These are phyloP conservation scores for Aphanomyces invadans DNA, from an alignment of 352 stramenopile species.

Conservation along the genomic window DNA sequence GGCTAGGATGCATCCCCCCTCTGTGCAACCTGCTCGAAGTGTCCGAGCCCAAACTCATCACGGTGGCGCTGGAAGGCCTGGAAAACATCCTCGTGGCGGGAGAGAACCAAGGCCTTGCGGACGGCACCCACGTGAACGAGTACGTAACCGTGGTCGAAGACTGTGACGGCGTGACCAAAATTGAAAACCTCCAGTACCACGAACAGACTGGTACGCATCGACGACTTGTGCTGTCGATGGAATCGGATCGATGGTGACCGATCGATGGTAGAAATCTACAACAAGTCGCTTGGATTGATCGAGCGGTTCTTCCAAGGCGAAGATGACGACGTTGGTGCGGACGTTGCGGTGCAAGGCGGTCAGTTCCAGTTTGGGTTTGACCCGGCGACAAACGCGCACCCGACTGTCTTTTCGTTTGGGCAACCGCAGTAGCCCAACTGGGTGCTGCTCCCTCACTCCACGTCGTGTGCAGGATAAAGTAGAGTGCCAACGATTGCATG, in stretches of 20 bases:
- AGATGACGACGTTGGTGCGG: slow-evolving; percentile 89
- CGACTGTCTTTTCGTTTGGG: slow-evolving; percentile 79
- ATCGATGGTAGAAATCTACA: slow-evolving; percentile 72
- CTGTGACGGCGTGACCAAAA: slow-evolving; percentile 94
- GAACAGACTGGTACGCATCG: slow-evolving; percentile 90
- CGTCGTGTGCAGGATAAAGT: too few relatives aligned
- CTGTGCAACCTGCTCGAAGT: slow-evolving; percentile 96
- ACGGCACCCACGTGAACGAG: slow-evolving; percentile 80
- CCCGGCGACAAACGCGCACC: slow-evolving; percentile 51
- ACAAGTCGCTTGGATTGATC: slow-evolving; percentile 95
- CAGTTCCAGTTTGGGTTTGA: slow-evolving; percentile 74
- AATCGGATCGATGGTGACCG: slow-evolving; percentile 33
- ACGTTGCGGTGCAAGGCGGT: neutral
- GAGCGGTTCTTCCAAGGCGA: slow-evolving; percentile 97
- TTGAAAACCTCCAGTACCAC: slow-evolving; percentile 97
- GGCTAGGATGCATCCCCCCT: slow-evolving; percentile 93
- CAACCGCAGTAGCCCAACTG: slow-evolving; percentile 6
- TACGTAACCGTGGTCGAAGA: slow-evolving; percentile 95
- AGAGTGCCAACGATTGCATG: too few relatives aligned
- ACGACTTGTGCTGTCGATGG: slow-evolving; percentile 65
- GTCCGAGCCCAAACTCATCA: slow-evolving; percentile 97
- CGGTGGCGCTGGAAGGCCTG: slow-evolving; percentile 96
- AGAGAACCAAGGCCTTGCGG: slow-evolving; percentile 40
- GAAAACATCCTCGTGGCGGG: slow-evolving; percentile 98
- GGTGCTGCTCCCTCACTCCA: too few relatives aligned